Evolutionary conservation across 257 asterid genomes (phyloP), one percentile per base, ranked within the genome.

Genomic region (Capsicum baccatum): DNA sequence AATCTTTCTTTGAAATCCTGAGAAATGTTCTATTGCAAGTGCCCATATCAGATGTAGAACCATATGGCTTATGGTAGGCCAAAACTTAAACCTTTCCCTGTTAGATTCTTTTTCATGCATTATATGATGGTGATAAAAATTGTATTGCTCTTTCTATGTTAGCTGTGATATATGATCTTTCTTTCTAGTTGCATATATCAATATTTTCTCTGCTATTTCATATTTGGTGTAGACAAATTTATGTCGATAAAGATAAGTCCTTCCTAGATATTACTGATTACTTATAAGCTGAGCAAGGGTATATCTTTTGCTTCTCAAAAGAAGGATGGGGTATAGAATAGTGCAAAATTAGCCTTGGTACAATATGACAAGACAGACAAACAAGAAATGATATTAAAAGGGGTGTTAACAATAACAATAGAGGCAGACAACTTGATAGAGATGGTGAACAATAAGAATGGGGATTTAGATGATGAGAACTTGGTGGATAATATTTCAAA

Each of bases 61-160:
- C 85, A 78, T 97, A 84, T 97, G 99, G 99, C 86, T 83, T 74
- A 91, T 94, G 99, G 99, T 97, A 97, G 57, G 95, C 71, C 16
- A 57, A 87, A 69, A 47, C 74, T 66, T 50, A 21, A 50, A 76
- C n/a, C 63, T 33, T 12, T 54, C 8, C 63, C 44, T 76, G 14
- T 21, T 13, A 76, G 62, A 52, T 19, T 76, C 81, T 76, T 50
- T 52, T 12, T 76, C 63, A 76, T 52, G 48, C 81, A 76, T 76
- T 76, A 52, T 76, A 52, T 21, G 81, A 76, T 52, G 48, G 58
- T 52, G 81, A 76, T 76, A 76, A 14, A 52, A 52, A 21, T 47
- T 52, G 14, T 26, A 76, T 14, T 76, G 63, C 63, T 21, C 62
- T 39, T 21, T 21, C 44, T 21, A 21, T 21, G 13, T 76, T 76